Base-by-base conservation (phyloP, 306 rosid species). In the Astragalus glycyphyllos region DNA sequence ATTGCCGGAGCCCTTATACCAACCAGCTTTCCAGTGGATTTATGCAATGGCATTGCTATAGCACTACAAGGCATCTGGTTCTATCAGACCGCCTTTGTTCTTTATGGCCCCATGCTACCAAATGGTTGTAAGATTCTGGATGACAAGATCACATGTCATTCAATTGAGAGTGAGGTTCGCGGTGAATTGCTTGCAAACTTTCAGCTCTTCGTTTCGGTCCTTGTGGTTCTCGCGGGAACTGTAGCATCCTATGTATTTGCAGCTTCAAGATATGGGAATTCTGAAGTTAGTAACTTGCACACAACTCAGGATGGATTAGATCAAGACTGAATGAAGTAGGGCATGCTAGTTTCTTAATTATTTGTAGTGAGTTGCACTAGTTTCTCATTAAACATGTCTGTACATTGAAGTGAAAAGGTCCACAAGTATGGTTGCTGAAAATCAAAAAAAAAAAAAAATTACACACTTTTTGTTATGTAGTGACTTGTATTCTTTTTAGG, bases 21-120 rank as follows among this genome's bases (percentile, higher is more conserved):
- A 32, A 87, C 92, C 60, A 91, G 88, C 78, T 95, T 91, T 76
- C 89, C 97, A 0, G 81, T 83, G 55, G 97, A 91, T 58, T 60
- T 95, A 61, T 80, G 90, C 16, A 74, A 72, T 9, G 96, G 99
- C 69, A 82, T 91, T 7, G 95, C 91, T 31, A 68, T 95, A 9
- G 77, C 97, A 47, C 91, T 95, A n/a, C 99, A 95, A 71, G 99
- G 99, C 50, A 76, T 91, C 11, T 95, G 99, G 97, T 95, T 95
- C 86, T 95, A 91, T 80, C 99, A 91, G 76, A 91, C 99, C 7
- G 97, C 99, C 4, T 87, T 95, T 85, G 92, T 96, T 74, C 92
- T 95, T 6, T 95, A 91, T 20, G 97, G 99, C 59, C 90, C 97
- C 37, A 83, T 91, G 97, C 68, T 95, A 81, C 99, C 97, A n/a